These are phyloP conservation scores for Fabrea salina DNA, from an alignment of 169 alveolate species.

Conservation along the genomic window DNA sequence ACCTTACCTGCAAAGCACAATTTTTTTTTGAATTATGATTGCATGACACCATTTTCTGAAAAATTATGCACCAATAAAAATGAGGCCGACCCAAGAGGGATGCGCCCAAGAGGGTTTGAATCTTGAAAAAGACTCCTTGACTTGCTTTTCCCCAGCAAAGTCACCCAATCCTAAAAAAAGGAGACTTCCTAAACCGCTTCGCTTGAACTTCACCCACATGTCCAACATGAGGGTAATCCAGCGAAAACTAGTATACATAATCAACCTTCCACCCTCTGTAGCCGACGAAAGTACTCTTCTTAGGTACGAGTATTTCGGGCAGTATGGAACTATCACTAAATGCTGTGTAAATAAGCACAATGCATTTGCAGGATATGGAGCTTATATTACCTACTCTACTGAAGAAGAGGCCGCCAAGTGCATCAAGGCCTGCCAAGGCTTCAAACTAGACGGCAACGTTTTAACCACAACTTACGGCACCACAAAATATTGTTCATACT, in stretches of 20 bases:
- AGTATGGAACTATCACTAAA: slow-evolving; percentile 44
- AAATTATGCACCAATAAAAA: too few species aligned
- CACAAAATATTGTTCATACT: slow-evolving; percentile 70
- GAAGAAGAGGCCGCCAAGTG: slow-evolving; percentile 66
- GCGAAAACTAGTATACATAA: slow-evolving; percentile 41
- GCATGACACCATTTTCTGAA: too few species aligned
- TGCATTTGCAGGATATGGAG: slow-evolving; percentile 46
- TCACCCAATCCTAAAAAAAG: too few species aligned
- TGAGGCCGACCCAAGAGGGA: too few species aligned
- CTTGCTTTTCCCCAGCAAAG: too few species aligned
- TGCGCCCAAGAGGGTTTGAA: too few species aligned
- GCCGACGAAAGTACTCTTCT: slow-evolving; percentile 37
- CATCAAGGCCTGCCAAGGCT: slow-evolving; percentile 54
- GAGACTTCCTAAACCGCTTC: too few species aligned
- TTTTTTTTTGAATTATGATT: too few species aligned
- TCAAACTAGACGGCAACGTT: slow-evolving; percentile 33
- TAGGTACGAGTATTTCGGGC: slow-evolving; percentile 39
- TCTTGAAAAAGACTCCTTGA: too few species aligned
- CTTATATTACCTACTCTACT: slow-evolving; percentile 60
- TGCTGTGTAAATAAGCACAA: slow-evolving; percentile 36
- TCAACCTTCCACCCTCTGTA: slow-evolving; percentile 32
- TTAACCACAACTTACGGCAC: slow-evolving; percentile 61
- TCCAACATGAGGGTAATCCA: slow-evolving; percentile 45
- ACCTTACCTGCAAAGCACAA: too few species aligned
- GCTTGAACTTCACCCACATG: too few species aligned